phyloP scores from a whole-genome alignment of 805 yeast species.

The Cyberlindnera maclurae region DNA sequence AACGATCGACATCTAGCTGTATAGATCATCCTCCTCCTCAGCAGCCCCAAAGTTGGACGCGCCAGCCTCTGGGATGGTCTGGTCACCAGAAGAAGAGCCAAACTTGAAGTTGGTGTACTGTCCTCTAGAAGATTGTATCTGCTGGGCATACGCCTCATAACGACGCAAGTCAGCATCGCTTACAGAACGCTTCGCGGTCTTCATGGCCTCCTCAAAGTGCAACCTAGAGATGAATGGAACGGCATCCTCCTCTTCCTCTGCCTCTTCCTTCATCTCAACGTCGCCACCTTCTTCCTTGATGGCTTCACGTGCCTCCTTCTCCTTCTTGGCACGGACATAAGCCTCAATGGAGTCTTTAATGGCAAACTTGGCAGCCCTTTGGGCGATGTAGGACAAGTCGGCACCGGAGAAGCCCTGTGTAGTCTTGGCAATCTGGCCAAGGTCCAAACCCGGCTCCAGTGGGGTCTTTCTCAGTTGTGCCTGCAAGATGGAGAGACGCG shows the following conservation, averaged over 20 bases:
- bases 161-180: slow-evolving; percentile 96
- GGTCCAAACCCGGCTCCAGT: slow-evolving; percentile 91
- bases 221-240: slow-evolving; percentile 92
- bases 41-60: slow-evolving; percentile 34
- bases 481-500: slow-evolving; percentile 84
- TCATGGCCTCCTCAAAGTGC: slow-evolving; percentile 99
- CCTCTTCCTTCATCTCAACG: slow-evolving; percentile 39
- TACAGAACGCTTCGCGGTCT: slow-evolving; percentile 96
- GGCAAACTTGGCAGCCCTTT: slow-evolving; percentile 98
- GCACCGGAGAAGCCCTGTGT: slow-evolving; percentile 99
- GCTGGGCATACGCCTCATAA: slow-evolving; percentile 97
- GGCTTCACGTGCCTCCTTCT: slow-evolving; percentile 33
- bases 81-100: slow-evolving; percentile 31
- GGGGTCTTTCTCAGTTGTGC: slow-evolving; percentile 99
- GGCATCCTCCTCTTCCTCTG: slow-evolving; percentile 74
- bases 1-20: slow-evolving; percentile 31
- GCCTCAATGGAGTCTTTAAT: slow-evolving; percentile 97
- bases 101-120: slow-evolving; percentile 88
- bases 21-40: slow-evolving; percentile 59
- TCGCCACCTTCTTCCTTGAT: slow-evolving; percentile 39
- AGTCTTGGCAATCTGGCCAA: slow-evolving; percentile 81
- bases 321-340: slow-evolving; percentile 38
- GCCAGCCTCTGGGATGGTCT: slow-evolving; percentile 31
- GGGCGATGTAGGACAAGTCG: slow-evolving; percentile 93
- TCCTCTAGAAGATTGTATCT: slow-evolving; percentile 92